Conservation (phyloP, 2,329 filamentous ascomycete species). For the Raffaelea deltoideospora region DNA sequence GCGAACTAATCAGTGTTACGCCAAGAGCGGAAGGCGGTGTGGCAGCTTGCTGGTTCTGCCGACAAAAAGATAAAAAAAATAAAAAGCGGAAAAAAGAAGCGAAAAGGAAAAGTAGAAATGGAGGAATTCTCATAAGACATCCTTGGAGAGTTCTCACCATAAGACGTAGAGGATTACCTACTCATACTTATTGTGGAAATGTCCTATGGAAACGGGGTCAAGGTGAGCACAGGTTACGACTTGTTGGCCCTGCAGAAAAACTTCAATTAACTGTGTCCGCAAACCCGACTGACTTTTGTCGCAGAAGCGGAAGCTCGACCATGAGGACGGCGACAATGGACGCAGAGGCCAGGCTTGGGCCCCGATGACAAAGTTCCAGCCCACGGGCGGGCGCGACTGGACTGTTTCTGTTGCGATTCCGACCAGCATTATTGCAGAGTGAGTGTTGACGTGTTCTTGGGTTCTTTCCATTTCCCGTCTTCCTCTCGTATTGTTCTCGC, state of each 20-base stretch:
- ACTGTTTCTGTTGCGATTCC: conserved; percentile 68
- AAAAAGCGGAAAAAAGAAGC: too few relatives aligned
- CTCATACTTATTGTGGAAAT: conserved; percentile 2
- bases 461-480: not conserved
- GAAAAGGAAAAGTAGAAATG: too few relatives aligned
- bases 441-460: conserved; percentile 10
- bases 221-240: conserved; percentile 2
- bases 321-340: conserved; percentile 12
- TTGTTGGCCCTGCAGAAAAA: too few relatives aligned
- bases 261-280: not conserved
- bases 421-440: conserved; percentile 65
- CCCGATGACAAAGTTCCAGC: conserved; percentile 54
- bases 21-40: too few relatives aligned
- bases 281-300: too few relatives aligned
- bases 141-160: too few relatives aligned
- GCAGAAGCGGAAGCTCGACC: conserved; percentile 34
- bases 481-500: not conserved
- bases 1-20: too few relatives aligned
- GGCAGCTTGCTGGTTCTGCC: too few relatives aligned
- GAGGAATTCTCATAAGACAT: too few relatives aligned
- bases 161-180: too few relatives aligned
- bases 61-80: too few relatives aligned
- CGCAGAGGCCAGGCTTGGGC: conserved; percentile 50
- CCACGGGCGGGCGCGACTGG: conserved; percentile 48
- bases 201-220: conserved; percentile 11